Evolutionary conservation across 1,139 yeast genomes (phyloP).

Genomic region (Pichia sp.): DNA sequence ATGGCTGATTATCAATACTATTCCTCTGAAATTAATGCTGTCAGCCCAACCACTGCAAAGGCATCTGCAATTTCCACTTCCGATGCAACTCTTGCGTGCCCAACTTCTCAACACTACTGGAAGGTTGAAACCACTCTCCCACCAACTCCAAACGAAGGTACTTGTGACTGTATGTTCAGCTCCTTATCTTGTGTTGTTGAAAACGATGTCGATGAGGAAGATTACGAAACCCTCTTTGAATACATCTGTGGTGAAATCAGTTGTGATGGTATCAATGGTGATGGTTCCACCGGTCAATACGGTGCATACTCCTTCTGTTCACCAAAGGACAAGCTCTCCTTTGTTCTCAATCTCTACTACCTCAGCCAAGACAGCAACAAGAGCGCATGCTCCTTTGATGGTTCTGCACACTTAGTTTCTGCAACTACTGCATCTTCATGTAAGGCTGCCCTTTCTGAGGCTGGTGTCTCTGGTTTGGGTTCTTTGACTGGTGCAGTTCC

Average conservation of each 20-base stretch:
- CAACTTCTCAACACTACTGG: conserved; percentile 47
- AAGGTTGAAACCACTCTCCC: conserved; percentile 57
- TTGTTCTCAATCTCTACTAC: conserved; percentile 61
- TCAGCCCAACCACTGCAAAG: conserved; percentile 51
- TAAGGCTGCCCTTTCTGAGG: conserved; percentile 34
- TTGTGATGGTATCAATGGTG: conserved; percentile 43
- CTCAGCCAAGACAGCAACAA: conserved; percentile 35
- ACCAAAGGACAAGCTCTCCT: conserved; percentile 55
- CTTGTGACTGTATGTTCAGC: conserved; percentile 54
- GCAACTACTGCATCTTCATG: conserved; percentile 31
- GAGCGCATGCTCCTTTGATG: conserved; percentile 61
- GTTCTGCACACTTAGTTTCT: conserved; percentile 44
- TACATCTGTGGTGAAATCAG: conserved; percentile 31
- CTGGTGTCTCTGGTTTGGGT: conserved; percentile 37
- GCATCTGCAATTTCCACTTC: conserved; percentile 39
- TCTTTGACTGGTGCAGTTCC: conserved; percentile 33
- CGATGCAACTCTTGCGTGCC: conserved; percentile 42
- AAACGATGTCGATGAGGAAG: conserved; percentile 40
- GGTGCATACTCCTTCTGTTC: conserved; percentile 65
- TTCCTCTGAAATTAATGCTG: conserved; percentile 43
- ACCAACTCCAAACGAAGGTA: conserved; percentile 60
- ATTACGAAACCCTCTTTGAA: conserved; percentile 51
- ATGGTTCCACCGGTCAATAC: conserved; percentile 55
- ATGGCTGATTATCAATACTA: conserved; percentile 55
- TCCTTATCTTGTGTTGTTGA: conserved; percentile 50